phyloP scores from a whole-genome alignment of 139 green algal species.

The Yamagishiella unicocca region DNA sequence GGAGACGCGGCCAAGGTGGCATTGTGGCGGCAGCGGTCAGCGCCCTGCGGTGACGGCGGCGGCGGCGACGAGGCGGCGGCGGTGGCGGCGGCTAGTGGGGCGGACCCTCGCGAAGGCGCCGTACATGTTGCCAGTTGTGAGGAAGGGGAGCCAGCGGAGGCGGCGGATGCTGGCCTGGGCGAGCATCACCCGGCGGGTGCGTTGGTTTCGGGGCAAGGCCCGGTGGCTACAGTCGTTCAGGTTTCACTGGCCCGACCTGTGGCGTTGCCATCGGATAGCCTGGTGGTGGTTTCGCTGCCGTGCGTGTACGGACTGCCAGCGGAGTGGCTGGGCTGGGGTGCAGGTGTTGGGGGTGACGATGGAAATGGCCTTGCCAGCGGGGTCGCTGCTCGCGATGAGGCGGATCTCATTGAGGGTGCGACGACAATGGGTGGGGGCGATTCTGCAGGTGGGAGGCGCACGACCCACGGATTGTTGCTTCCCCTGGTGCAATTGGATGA shows the following conservation, averaged over 20 bases:
- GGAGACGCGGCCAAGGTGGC: slow-evolving; percentile 14
- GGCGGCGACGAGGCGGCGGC: background rate
- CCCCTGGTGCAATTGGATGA: slow-evolving; percentile 32
- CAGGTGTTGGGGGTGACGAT: background rate
- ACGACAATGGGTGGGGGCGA: background rate
- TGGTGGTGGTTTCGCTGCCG: slow-evolving; percentile 18
- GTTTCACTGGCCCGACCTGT: background rate
- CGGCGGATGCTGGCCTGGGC: background rate
- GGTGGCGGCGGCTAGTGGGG: slow-evolving; percentile 5
- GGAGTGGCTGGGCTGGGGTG: slow-evolving; percentile 20
- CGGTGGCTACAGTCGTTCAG: slow-evolving; percentile 18
- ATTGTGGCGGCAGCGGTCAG: no score
- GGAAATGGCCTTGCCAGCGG: background rate
- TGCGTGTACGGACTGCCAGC: slow-evolving; percentile 10
- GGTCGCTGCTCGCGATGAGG: background rate
- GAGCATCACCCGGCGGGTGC: background rate
- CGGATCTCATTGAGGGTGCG: background rate
- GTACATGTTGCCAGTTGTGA: no score
- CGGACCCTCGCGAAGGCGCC: no score
- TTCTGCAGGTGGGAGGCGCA: background rate
- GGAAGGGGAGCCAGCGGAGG: background rate
- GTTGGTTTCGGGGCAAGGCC: background rate
- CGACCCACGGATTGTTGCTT: background rate
- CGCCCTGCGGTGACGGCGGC: background rate
- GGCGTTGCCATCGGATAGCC: slow-evolving; percentile 12